These are phyloP conservation scores for Russula compacta DNA, from an alignment of 768 basidiomycete species.

Conservation along the genomic window DNA sequence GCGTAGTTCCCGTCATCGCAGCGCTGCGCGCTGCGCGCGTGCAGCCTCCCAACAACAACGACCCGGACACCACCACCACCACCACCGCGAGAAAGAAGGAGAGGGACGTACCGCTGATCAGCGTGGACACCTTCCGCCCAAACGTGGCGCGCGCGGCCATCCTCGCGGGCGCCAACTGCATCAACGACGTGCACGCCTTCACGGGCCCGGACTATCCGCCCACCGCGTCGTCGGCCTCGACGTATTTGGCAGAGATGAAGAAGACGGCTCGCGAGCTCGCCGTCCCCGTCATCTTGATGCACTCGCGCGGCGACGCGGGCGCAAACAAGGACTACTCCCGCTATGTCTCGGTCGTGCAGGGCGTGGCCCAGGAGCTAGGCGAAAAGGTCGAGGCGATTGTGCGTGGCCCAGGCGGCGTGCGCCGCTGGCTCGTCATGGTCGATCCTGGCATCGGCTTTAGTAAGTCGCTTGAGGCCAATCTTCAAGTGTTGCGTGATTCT, in stretches of 20 bases:
- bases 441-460: slow-evolving; percentile 96
- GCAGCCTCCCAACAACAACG: background rate
- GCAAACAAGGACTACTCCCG: slow-evolving; percentile 54
- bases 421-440: slow-evolving; percentile 80
- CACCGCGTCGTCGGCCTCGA: slow-evolving; percentile 28
- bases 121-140: slow-evolving; percentile 84
- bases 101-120: slow-evolving; percentile 47
- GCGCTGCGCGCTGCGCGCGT: slow-evolving; percentile 39
- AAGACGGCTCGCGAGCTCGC: slow-evolving; percentile 48
- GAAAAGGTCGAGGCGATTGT: slow-evolving; percentile 56
- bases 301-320: slow-evolving; percentile 80
- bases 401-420: slow-evolving; percentile 57
- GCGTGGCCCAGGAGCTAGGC: slow-evolving; percentile 65
- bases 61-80: too few species aligned
- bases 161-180: slow-evolving; percentile 77
- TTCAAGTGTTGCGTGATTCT: slow-evolving; percentile 51
- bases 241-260: slow-evolving; percentile 53
- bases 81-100: background rate
- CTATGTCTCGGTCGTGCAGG: slow-evolving; percentile 47
- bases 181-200: slow-evolving; percentile 88
- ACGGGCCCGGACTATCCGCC: slow-evolving; percentile 47
- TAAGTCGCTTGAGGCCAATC: slow-evolving; percentile 69
- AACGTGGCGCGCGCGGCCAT: slow-evolving; percentile 69
- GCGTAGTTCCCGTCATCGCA: slow-evolving; percentile 65
- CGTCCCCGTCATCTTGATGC: slow-evolving; percentile 88